phyloP scores from a whole-genome alignment of 768 basidiomycete species.

The Lactarius vividus region DNA sequence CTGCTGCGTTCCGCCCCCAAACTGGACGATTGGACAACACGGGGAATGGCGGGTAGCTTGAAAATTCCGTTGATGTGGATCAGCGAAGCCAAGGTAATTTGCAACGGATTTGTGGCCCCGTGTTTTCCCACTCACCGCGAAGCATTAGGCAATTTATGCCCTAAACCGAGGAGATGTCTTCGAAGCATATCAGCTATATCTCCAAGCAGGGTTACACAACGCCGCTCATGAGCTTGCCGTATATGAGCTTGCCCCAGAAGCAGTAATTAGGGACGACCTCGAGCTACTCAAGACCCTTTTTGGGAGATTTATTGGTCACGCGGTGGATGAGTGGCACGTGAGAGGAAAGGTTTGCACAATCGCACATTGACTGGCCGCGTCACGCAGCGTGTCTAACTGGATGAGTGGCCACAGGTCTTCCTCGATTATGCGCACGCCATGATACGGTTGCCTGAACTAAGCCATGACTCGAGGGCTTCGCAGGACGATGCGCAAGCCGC shows the following conservation, averaged over 20 bases:
- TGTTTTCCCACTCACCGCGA: conserved; percentile 8
- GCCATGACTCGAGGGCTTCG: conserved; percentile 30
- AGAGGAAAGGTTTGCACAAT: conserved; percentile 62
- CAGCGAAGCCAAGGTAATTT: conserved; percentile 77
- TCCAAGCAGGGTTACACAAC: conserved; percentile 65
- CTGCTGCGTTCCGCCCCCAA: conserved; percentile 63
- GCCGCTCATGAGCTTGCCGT: conserved; percentile 84
- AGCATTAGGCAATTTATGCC: conserved; percentile 60
- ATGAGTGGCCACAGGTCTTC: conserved; percentile 46
- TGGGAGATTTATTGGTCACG: conserved; percentile 53
- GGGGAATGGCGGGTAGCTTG: conserved; percentile 70
- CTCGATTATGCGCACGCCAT: conserved; percentile 69
- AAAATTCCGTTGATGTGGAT: conserved; percentile 86
- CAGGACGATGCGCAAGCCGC: conserved; percentile 44
- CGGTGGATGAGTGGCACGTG: conserved; percentile 74
- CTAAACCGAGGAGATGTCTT: conserved; percentile 60
- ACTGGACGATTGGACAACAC: conserved; percentile 70
- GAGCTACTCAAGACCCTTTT: conserved; percentile 71
- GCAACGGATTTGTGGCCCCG: conserved; percentile 7
- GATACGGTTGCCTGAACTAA: conserved; percentile 55
- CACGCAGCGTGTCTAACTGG: background rate
- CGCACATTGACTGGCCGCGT: background rate
- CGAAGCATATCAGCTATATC: conserved; percentile 73
- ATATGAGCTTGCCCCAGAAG: conserved; percentile 84
- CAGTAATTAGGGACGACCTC: conserved; percentile 57